A percentile compares a stretch with the other conserved stretches of the same genome.
Conservation (phyloP, 2,329 filamentous ascomycete species). For the Fusarium sterilihyphosum region DNA sequence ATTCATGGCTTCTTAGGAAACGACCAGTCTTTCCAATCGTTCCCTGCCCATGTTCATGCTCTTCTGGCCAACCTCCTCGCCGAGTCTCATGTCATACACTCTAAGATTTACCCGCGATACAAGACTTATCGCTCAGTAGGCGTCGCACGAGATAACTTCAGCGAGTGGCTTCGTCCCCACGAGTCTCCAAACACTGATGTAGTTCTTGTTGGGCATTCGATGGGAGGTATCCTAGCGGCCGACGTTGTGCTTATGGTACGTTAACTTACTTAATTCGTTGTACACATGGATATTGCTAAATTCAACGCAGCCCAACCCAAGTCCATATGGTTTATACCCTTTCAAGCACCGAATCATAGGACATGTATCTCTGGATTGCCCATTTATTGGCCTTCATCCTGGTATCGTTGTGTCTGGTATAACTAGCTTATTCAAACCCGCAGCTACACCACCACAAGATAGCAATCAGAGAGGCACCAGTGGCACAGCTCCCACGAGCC, state of each 20-base stretch:
- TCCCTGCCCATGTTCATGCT: conserved; percentile 87
- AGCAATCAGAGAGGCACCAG: background rate
- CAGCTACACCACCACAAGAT: conserved; percentile 44
- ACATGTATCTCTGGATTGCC: conserved; percentile 83
- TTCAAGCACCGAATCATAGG: conserved; percentile 83
- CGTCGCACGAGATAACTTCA: conserved; percentile 84
- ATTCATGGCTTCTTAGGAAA: conserved; percentile 93
- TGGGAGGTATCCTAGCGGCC: conserved; percentile 85
- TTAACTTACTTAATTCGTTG: background rate
- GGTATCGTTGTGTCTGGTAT: conserved; percentile 86
- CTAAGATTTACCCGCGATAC: conserved; percentile 86
- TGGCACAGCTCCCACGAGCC: conserved; percentile 1
- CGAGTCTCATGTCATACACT: conserved; percentile 82
- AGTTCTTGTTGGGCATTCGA: conserved; percentile 86
- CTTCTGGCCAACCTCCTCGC: conserved; percentile 72
- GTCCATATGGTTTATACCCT: conserved; percentile 48
- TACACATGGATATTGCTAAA: background rate
- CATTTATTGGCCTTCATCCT: conserved; percentile 88
- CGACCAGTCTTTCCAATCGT: conserved; percentile 86
- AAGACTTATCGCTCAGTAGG: conserved; percentile 78
- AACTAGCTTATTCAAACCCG: conserved; percentile 75
- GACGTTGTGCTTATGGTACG: conserved; percentile 76
- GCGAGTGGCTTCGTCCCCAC: conserved; percentile 81
- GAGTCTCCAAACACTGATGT: conserved; percentile 80
- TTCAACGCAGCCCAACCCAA: conserved; percentile 44